Evolutionary conservation across 2,329 filamentous ascomycete genomes (phyloP), one percentile per base, ranked within the genome.

Genomic region (Colletotrichum trifolii): DNA sequence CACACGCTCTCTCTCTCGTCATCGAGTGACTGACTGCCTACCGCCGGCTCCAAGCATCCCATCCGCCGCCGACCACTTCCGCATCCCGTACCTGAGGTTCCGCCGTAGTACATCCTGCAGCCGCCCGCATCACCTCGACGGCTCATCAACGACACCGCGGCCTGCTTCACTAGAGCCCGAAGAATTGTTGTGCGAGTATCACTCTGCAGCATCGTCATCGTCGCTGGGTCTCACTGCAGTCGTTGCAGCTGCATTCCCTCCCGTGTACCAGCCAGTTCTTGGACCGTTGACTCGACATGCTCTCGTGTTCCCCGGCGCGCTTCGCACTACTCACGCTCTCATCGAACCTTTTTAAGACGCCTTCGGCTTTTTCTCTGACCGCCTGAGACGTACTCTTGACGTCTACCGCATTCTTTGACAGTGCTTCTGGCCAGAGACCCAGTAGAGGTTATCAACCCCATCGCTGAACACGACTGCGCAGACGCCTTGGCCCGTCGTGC

Each of bases 181-280:
- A 78, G 76, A 75, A 78, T 76, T 77, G 77, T 77, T 79, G 73
- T 79, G 73, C 76, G 73, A 80, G 81, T 84, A 81, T 81, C 78
- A 82, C 82, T 74, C 77, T 81, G 79, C 80, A 81, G 78, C 79
- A 81, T 81, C 80, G 33, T 61, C 57, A 33, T 80, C 79, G 83
- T 43, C 42, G 11, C 42, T 15, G 25, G 25, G 43, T 85, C 80
- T 77, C 74, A 84, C 82, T 70, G 68, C 75, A 72, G 68, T 74
- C 72, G 70, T 50, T 45, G 57, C 13, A 49, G 45, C 62, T 65
- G 39, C 57, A 47, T 39, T 73, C 78, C 73, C 73, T 74, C 71
- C 77, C 72, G 74, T 73, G 70, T 73, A 70, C 70, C 68, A 69
- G 69, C 70, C 61, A 25, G 25, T 25, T 70, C 53, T 42, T 42